Evolutionary conservation across 1,284 basidiomycete species (phyloP).

Genomic region (Trichosporon coremiiforme): DNA sequence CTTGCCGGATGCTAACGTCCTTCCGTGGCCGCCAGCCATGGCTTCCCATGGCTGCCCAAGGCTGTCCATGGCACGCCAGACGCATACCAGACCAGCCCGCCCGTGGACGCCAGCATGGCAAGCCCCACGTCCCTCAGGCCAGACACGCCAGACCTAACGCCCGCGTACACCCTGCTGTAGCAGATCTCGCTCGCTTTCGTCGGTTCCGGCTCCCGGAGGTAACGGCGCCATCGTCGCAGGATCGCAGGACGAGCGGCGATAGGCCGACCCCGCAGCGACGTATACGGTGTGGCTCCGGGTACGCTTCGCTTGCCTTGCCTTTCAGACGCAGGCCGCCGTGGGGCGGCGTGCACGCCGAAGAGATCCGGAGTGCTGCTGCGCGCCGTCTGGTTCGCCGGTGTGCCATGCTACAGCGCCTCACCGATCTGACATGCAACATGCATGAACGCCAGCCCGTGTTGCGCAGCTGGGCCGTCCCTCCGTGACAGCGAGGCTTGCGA

Average conservation of each 20-base stretch:
- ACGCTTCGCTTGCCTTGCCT: background rate
- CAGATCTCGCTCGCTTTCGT: constrained; percentile 5
- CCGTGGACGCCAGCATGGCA: background rate
- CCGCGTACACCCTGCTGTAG: background rate
- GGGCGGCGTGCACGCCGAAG: background rate
- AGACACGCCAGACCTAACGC: background rate
- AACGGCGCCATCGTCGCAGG: background rate
- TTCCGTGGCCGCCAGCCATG: constrained; percentile 6
- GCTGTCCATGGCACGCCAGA: no score
- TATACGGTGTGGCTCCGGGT: background rate
- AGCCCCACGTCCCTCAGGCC: background rate
- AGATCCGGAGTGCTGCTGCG: background rate
- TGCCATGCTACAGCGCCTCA: background rate
- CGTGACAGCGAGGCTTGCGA: background rate
- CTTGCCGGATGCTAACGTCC: background rate
- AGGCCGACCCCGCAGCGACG: constrained; percentile 2
- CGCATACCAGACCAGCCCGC: background rate
- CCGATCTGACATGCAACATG: background rate
- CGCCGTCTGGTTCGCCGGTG: background rate
- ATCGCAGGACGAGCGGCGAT: no score
- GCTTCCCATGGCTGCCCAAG: no score
- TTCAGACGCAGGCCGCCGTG: background rate
- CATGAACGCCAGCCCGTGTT: background rate
- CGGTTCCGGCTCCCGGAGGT: background rate
- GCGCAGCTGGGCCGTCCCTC: background rate